Evolutionary conservation across 1,284 basidiomycete genomes (phyloP).

Genomic region (Mrakiaceae sp.): DNA sequence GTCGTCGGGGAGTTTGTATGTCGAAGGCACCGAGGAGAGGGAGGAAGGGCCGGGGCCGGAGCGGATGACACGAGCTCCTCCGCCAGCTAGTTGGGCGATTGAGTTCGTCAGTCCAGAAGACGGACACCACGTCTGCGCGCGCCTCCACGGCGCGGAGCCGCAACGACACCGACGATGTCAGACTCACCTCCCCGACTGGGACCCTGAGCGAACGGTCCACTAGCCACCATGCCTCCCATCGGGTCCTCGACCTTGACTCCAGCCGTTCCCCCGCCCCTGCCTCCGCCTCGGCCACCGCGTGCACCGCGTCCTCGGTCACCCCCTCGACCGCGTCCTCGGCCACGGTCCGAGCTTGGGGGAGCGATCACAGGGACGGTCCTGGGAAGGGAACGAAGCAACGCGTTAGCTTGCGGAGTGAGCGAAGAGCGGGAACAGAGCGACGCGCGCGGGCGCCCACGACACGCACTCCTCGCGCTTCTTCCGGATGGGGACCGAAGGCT

Average conservation of each 20-base stretch:
- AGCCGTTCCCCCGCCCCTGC: slow-evolving; percentile 2
- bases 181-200: slow-evolving; percentile 37
- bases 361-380: background rate
- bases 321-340: slow-evolving; percentile 2
- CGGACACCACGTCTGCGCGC: too few relatives aligned
- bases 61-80: background rate
- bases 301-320: slow-evolving; percentile 38
- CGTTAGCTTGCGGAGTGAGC: background rate
- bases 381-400: background rate
- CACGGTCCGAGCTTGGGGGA: slow-evolving; percentile 6
- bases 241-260: slow-evolving; percentile 1
- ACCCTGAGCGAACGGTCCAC: slow-evolving; percentile 72
- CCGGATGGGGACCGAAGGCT: slow-evolving; percentile 11
- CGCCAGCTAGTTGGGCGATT: background rate
- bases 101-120: too few relatives aligned
- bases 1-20: slow-evolving; percentile 28
- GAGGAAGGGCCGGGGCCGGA: slow-evolving; percentile 36
- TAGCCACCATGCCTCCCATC: slow-evolving; percentile 51
- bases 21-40: slow-evolving; percentile 33
- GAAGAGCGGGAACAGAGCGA: background rate
- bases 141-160: background rate
- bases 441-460: background rate
- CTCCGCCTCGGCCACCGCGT: slow-evolving; percentile 40
- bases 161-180: background rate
- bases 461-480: slow-evolving; percentile 16